A percentile compares a stretch with the other conserved stretches of the same genome.
These are phyloP conservation scores for Candida ovalis DNA, from an alignment of 805 yeast genomes.

Conservation along the genomic window DNA sequence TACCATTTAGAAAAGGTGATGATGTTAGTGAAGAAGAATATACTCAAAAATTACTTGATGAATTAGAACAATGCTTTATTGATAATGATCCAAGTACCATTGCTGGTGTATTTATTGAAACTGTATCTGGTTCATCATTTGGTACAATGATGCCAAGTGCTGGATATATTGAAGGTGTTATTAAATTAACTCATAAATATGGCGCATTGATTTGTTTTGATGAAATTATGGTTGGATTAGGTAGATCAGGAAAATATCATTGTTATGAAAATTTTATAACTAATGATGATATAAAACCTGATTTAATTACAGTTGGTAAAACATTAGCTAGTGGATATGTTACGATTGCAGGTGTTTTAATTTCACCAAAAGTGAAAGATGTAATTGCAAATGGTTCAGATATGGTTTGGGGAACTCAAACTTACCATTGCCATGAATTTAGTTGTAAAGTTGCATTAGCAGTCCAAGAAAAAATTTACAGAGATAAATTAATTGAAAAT, in stretches of 20 bases:
- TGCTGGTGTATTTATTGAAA: slow-evolving; percentile 40
- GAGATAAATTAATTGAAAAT: slow-evolving; percentile 36
- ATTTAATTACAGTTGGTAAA: slow-evolving; percentile 45
- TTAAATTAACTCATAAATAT: slow-evolving; percentile 46
- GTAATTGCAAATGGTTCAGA: slow-evolving; percentile 39
- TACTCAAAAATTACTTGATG: slow-evolving; percentile 33
- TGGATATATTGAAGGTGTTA: slow-evolving; percentile 43
- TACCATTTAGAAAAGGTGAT: slow-evolving; percentile 32
- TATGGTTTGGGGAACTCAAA: slow-evolving; percentile 41
- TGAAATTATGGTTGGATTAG: slow-evolving; percentile 56
- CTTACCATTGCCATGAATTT: slow-evolving; percentile 44
- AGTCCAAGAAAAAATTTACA: slow-evolving; percentile 40
- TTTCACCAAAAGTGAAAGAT: slow-evolving; percentile 37
- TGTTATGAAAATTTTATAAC: slow-evolving; percentile 27
- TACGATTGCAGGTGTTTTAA: slow-evolving; percentile 43
- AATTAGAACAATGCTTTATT: slow-evolving; percentile 37
- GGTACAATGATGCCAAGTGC: slow-evolving; percentile 42
- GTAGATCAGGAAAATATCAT: slow-evolving; percentile 45
- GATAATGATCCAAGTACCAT: slow-evolving; percentile 40
- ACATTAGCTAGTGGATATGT: slow-evolving; percentile 48
- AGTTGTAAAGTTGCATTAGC: slow-evolving; percentile 42
- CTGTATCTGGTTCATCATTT: slow-evolving; percentile 43
- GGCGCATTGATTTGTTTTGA: slow-evolving; percentile 46
- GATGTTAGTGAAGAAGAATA: slow-evolving; percentile 39
- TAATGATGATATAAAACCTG: slow-evolving; percentile 32